Evolutionary conservation across 768 basidiomycete genomes (phyloP).

Genomic region (Scleroderma citrinum): DNA sequence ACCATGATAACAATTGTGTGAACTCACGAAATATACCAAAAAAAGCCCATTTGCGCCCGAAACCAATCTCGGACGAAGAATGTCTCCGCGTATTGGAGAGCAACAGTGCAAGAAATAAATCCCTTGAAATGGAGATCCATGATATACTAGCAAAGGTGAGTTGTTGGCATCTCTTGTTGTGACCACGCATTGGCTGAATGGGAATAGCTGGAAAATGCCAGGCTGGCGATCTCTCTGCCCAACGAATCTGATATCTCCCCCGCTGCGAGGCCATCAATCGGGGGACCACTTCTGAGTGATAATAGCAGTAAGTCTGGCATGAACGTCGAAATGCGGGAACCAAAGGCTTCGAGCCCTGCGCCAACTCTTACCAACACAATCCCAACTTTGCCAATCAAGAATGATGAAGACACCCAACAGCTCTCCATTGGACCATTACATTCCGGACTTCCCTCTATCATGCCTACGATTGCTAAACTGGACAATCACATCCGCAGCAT

Average conservation of each 20-base stretch:
- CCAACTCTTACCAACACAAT: too few species aligned
- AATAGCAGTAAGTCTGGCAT: not conserved
- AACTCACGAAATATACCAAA: not conserved
- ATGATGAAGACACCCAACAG: not conserved
- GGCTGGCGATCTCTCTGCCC: slow-evolving; percentile 1
- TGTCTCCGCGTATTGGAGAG: slow-evolving; percentile 35
- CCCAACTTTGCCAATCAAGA: not conserved
- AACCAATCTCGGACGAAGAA: slow-evolving; percentile 31
- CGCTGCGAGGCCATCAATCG: not conserved
- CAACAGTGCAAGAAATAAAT: slow-evolving; percentile 35
- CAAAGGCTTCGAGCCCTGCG: not conserved
- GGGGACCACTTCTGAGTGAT: not conserved
- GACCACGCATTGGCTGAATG: not conserved
- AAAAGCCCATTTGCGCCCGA: slow-evolving; percentile 9
- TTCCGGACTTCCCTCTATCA: slow-evolving; percentile 4
- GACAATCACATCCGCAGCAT: slow-evolving; percentile 33
- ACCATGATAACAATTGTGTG: not conserved
- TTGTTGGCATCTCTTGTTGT: not conserved
- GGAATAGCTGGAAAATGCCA: slow-evolving; percentile 20
- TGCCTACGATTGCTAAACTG: slow-evolving; percentile 24
- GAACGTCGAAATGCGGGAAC: not conserved
- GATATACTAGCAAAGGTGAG: slow-evolving; percentile 32
- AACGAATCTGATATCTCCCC: not conserved
- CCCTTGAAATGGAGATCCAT: slow-evolving; percentile 41
- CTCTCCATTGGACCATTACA: not conserved